A percentile compares a stretch with the other conserved stretches of the same genome.
Conservation (phyloP, 768 basidiomycete genomes). For the Collybia nuda region DNA sequence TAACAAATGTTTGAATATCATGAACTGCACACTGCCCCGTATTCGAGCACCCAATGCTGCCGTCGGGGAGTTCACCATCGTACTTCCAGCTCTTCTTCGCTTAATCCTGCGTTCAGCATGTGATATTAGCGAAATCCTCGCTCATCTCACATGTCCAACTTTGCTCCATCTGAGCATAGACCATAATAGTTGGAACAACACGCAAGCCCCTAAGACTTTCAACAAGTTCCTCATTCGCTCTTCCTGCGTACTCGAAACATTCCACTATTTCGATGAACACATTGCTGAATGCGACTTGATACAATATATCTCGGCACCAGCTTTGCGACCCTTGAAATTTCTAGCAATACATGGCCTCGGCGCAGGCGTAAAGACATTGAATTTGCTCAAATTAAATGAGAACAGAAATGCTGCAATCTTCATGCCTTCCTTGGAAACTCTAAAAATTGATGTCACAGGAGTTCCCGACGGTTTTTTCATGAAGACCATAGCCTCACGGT, state of each 20-base stretch:
- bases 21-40: too few species aligned
- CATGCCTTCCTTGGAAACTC: background rate
- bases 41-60: too few species aligned
- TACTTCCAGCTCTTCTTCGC: too few species aligned
- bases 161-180: too few species aligned
- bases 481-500: background rate
- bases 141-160: too few species aligned
- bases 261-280: background rate
- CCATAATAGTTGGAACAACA: too few species aligned
- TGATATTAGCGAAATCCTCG: too few species aligned
- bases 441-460: too few species aligned
- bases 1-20: too few species aligned
- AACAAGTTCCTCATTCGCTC: constrained; percentile 1
- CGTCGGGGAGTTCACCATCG: too few species aligned
- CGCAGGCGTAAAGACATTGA: background rate
- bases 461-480: background rate
- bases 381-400: background rate
- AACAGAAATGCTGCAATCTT: background rate
- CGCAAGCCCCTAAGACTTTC: background rate
- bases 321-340: background rate
- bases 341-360: background rate
- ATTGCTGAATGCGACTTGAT: constrained; percentile 1
- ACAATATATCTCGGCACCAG: background rate
- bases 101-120: too few species aligned
- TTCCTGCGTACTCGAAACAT: background rate